Evolutionary conservation across 306 rosid species (phyloP).

Genomic region (Malus orientalis): DNA sequence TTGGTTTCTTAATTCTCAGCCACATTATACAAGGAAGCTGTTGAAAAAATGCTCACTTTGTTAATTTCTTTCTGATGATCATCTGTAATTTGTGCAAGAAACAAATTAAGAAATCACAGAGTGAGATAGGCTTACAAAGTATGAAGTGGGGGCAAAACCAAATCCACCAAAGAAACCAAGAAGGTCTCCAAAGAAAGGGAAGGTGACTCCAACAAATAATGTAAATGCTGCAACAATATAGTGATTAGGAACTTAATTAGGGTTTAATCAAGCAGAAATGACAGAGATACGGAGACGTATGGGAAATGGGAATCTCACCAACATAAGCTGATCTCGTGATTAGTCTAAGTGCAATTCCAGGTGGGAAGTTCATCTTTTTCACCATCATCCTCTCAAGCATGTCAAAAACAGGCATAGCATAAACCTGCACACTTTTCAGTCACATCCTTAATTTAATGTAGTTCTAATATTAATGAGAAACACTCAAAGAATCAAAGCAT

Average conservation of each 20-base stretch:
- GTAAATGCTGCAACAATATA: constrained; percentile 53
- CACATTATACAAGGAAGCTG: constrained; percentile 94
- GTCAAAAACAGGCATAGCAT: constrained; percentile 88
- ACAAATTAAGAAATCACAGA: not conserved
- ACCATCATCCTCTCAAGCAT: constrained; percentile 61
- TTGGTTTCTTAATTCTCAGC: constrained; percentile 82
- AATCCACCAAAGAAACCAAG: constrained; percentile 96
- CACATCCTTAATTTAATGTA: not conserved
- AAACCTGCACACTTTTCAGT: constrained; percentile 38
- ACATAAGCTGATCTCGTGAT: constrained; percentile 70
- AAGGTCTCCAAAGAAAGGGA: constrained; percentile 95
- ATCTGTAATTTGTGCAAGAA: not conserved
- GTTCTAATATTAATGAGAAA: not conserved
- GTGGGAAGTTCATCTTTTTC: constrained; percentile 44
- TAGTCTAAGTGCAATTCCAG: constrained; percentile 65
- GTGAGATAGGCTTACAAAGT: constrained; percentile 41
- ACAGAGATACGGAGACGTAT: not conserved
- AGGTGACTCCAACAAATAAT: constrained; percentile 62
- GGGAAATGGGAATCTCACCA: constrained; percentile 32
- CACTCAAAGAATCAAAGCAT: too few relatives aligned
- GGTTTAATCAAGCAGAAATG: not conserved
- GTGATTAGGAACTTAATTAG: not conserved
- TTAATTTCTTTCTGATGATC: not conserved
- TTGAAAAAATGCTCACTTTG: not conserved
- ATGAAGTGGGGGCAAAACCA: constrained; percentile 88